phyloP scores from a whole-genome alignment of 352 stramenopile species.

The Lagenidium giganteum region DNA sequence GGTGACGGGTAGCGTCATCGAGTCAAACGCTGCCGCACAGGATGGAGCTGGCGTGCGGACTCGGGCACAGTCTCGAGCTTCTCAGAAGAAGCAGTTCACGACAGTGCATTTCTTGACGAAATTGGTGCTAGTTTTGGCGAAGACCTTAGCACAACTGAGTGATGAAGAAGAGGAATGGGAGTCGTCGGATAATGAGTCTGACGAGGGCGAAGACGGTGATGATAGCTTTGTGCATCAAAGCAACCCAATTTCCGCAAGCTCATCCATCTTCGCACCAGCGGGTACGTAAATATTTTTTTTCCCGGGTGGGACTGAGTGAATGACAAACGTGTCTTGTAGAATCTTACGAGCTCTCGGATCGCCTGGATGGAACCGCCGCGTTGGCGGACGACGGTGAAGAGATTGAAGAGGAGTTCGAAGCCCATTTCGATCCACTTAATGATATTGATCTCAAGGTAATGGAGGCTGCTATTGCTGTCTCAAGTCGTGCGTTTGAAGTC shows the following conservation, averaged over 20 bases:
- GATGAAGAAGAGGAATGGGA: conserved; percentile 80
- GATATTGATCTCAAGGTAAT: conserved; percentile 74
- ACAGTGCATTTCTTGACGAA: conserved; percentile 78
- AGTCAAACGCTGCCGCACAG: conserved; percentile 4
- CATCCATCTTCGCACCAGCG: conserved; percentile 71
- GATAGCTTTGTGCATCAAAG: conserved; percentile 5
- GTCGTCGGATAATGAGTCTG: conserved; percentile 62
- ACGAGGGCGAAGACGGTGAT: conserved; percentile 50
- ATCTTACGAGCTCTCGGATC: conserved; percentile 63
- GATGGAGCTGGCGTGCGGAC: conserved; percentile 36
- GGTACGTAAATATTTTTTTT: conserved; percentile 26
- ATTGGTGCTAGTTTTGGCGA: conserved; percentile 64
- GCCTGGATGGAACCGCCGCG: conserved; percentile 30
- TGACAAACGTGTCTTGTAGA: conserved; percentile 23
- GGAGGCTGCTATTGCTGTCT: not conserved
- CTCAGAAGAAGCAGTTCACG: conserved; percentile 32
- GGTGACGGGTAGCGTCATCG: conserved; percentile 46
- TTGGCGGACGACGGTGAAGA: conserved; percentile 25
- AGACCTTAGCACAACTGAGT: conserved; percentile 59
- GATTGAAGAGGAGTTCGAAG: conserved; percentile 73
- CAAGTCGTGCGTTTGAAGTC: not conserved
- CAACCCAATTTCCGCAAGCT: no score
- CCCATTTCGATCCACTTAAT: conserved; percentile 75
- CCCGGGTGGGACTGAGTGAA: not conserved
- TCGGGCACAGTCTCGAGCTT: conserved; percentile 31